phyloP scores from a whole-genome alignment of 148 eudicot genomes.

The Talinum fruticosum region DNA sequence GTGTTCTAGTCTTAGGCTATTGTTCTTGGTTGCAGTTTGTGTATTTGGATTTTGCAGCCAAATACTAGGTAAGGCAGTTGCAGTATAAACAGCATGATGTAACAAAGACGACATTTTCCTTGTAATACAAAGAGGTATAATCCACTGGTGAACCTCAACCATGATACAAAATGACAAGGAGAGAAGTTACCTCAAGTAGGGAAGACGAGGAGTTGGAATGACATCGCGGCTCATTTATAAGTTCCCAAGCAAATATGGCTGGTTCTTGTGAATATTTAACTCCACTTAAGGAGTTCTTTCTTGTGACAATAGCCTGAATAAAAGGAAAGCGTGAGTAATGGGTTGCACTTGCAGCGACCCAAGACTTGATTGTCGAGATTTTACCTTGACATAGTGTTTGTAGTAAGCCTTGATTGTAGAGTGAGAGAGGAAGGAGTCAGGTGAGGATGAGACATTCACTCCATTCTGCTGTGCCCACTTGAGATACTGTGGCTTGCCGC shows the following conservation, averaged over 20 bases:
- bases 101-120: no score
- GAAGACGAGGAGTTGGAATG: constrained; percentile 38
- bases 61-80: no score
- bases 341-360: no score
- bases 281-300: constrained; percentile 48
- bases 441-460: constrained; percentile 34
- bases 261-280: constrained; percentile 50
- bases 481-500: constrained; percentile 59
- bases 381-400: constrained; percentile 48
- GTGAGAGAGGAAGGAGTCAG: constrained; percentile 48
- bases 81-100: no score
- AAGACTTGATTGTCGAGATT: not conserved
- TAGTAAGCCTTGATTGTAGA: constrained; percentile 39
- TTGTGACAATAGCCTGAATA: constrained; percentile 46
- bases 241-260: constrained; percentile 57
- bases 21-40: no score
- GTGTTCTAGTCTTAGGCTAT: no score
- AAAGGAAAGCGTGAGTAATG: no score
- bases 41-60: no score
- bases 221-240: constrained; percentile 57
- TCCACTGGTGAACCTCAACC: no score
- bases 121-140: no score
- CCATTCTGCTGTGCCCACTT: constrained; percentile 54
- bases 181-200: constrained; percentile 37
- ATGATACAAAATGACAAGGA: not conserved